Base-by-base conservation (phyloP, 371 early-diverging fungal species). In the Entomophthora muscae region DNA sequence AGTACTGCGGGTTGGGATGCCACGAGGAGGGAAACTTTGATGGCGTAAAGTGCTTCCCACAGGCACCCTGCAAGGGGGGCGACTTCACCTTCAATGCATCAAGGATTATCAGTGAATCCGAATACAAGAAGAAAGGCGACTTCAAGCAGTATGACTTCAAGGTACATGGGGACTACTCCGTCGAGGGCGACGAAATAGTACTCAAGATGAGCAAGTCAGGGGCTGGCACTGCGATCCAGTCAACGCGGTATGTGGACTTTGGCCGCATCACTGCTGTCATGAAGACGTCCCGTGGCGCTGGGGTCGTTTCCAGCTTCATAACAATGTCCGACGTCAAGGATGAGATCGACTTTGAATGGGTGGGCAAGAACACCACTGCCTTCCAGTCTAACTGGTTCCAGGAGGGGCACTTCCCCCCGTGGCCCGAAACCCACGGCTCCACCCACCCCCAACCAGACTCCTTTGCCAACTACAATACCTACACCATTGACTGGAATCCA, bases 401-500 rank as follows among this genome's bases (percentile, higher is more conserved):
- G 57, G 63, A 68, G 29, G 63, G 65, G 27, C 28, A 32, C 24
- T 26, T 32, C 5, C 29, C 10, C 3, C 3, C 17, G 12, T 52
- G 31, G n/a, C 57, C 30, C 13, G 62, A 63, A 5, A 64, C 52
- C 21, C 53, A 62, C 3, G 71, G 70, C 29, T 66, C 65, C 23
- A 54, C 63, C 13, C 53, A 67, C 1, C 28, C 67, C 12, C 57
- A 53, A 17, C 60, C 32, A 17, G 66, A 69, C 65, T 63, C 67
- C 7, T 66, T 64, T 10, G 27, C 31, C 28, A 67, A 63, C 26
- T 76, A 70, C 52, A 69, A 73, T 33, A 69, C 66, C 1, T 77
- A 76, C 31, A 70, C 69, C 30, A 75, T 85, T 58, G 70, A 75
- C 24, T 83, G 82, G 83, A 73, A 70, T 61, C 76, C 78, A 30